Evolutionary conservation across 2,329 filamentous ascomycete species (phyloP).

Genomic region (Aspergillus ibericus): DNA sequence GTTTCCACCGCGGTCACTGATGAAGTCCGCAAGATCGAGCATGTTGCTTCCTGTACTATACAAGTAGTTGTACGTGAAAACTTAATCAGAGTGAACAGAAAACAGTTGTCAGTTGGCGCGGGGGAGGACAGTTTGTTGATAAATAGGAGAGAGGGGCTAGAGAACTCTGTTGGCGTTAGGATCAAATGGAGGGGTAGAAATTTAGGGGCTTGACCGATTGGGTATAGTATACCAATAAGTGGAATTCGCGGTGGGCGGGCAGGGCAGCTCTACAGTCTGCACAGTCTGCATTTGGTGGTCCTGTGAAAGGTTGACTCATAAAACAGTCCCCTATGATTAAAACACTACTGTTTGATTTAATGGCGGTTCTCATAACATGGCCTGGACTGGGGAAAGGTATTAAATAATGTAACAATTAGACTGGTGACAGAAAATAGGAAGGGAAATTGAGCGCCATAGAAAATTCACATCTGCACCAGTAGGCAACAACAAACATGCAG

Average conservation of each 20-base stretch:
- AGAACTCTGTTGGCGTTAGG: neutral
- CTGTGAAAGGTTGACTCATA: neutral
- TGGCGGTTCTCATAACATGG: neutral
- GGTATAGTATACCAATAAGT: neutral
- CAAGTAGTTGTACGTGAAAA: neutral
- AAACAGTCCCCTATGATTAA: neutral
- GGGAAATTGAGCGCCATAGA: neutral
- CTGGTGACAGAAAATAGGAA: neutral
- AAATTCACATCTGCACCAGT: neutral
- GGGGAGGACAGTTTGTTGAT: neutral
- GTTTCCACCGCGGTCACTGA: conserved; percentile 84
- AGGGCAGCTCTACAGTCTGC: no score
- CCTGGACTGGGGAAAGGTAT: neutral
- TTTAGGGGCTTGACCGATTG: neutral
- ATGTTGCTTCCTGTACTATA: conserved; percentile 45
- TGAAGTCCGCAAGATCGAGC: conserved; percentile 77
- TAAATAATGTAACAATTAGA: neutral
- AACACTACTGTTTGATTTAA: neutral
- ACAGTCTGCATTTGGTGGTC: neutral
- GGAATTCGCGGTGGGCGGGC: neutral
- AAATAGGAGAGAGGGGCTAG: neutral
- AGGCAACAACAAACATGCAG: neutral
- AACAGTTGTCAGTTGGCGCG: neutral
- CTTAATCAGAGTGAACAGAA: neutral
- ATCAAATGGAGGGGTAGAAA: conserved; percentile 1